Percentiles rank a stretch among this genome's conserved stretches.
phyloP scores from a whole-genome alignment of 768 basidiomycete species.

The Pilatotrama ljubarskyi region DNA sequence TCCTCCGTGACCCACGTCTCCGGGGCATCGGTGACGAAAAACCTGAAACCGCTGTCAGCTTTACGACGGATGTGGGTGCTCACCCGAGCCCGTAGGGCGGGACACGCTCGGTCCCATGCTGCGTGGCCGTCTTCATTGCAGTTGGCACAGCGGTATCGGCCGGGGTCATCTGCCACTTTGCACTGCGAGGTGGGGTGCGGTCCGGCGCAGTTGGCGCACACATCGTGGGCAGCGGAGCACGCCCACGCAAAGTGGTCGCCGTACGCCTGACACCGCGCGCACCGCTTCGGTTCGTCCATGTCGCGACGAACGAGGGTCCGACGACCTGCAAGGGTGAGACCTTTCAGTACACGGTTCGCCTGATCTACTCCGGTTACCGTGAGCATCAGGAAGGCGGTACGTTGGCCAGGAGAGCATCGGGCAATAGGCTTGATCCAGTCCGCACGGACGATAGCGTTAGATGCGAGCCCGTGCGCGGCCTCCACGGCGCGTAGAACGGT shows the following conservation, averaged over 20 bases:
- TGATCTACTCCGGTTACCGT: conserved; percentile 17
- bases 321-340: conserved; percentile 22
- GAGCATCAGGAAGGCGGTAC: conserved; percentile 28
- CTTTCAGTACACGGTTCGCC: conserved; percentile 31
- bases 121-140: conserved; percentile 32
- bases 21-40: conserved; percentile 8
- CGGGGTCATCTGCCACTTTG: background rate
- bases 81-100: background rate
- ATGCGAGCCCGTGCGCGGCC: background rate
- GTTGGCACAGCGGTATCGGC: conserved; percentile 25
- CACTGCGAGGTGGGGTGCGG: conserved; percentile 26
- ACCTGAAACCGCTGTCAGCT: conserved; percentile 3
- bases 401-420: conserved; percentile 19
- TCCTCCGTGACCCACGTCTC: conserved; percentile 14
- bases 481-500: background rate
- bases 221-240: conserved; percentile 12
- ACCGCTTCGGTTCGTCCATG: conserved; percentile 26
- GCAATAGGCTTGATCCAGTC: conserved; percentile 32
- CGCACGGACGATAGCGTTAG: background rate
- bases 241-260: conserved; percentile 19
- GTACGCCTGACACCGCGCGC: conserved; percentile 31
- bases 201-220: conserved; percentile 23
- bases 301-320: conserved; percentile 17
- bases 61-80: background rate
- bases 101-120: conserved; percentile 30